Percentiles rank a stretch among this genome's conserved stretches.
These are phyloP conservation scores for Collybia sp. DNA, from an alignment of 768 basidiomycete genomes.

Conservation along the genomic window DNA sequence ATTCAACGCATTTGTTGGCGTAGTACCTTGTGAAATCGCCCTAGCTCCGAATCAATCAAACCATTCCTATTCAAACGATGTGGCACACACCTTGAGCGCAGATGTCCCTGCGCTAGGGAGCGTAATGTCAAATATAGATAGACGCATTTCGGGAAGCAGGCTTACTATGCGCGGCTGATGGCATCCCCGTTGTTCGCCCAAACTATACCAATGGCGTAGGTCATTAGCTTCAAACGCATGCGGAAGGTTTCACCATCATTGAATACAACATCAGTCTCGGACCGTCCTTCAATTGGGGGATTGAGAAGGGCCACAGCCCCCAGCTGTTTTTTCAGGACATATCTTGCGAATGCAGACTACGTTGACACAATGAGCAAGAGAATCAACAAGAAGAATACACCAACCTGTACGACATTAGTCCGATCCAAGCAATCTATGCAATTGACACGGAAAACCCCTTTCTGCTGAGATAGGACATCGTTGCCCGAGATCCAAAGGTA, in stretches of 20 bases:
- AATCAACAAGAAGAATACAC: background rate
- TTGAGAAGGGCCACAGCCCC: constrained; percentile 66
- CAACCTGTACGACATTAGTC: constrained; percentile 90
- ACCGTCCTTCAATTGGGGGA: constrained; percentile 44
- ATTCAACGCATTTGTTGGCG: background rate
- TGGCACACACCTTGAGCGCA: constrained; percentile 74
- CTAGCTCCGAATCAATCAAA: constrained; percentile 27
- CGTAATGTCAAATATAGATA: too few species aligned
- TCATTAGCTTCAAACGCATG: background rate
- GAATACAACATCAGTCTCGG: constrained; percentile 68
- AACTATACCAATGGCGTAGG: constrained; percentile 36
- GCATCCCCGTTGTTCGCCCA: constrained; percentile 99
- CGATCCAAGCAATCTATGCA: constrained; percentile 96
- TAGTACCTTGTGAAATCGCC: constrained; percentile 82
- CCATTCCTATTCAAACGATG: background rate
- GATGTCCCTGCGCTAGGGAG: constrained; percentile 82
- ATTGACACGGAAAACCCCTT: constrained; percentile 84
- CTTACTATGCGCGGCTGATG: constrained; percentile 83
- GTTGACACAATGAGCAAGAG: background rate
- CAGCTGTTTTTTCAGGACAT: constrained; percentile 72
- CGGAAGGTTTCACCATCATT: constrained; percentile 56
- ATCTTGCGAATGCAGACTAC: constrained; percentile 88
- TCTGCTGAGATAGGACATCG: constrained; percentile 71
- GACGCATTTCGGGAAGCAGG: constrained; percentile 8
- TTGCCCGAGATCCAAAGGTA: constrained; percentile 82